phyloP scores from a whole-genome alignment of 2,329 filamentous ascomycete species.

The Diaporthe ilicicola region DNA sequence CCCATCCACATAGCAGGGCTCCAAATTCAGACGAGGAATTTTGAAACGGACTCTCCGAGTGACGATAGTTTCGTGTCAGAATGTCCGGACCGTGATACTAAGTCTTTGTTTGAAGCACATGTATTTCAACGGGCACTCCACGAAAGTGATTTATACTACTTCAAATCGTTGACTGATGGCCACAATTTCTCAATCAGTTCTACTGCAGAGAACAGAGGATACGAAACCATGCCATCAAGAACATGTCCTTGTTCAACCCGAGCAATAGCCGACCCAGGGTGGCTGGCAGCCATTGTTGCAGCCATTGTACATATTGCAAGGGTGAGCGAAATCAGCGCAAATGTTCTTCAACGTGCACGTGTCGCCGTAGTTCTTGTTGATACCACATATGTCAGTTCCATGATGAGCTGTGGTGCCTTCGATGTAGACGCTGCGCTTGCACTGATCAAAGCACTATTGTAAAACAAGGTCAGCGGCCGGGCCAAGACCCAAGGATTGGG shows the following conservation, averaged over 20 bases:
- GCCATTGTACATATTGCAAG: conserved; percentile 28
- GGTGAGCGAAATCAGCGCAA: conserved; percentile 22
- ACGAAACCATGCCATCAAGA: background rate
- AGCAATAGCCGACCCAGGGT: background rate
- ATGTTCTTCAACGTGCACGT: conserved; percentile 35
- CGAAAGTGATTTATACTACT: background rate
- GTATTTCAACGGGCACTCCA: background rate
- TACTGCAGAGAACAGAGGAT: background rate
- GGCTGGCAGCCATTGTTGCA: conserved; percentile 30
- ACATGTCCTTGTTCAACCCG: background rate
- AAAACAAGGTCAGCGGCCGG: background rate
- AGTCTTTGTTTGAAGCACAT: background rate
- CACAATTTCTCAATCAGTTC: background rate
- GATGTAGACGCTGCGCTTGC: conserved; percentile 54
- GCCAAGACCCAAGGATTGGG: background rate
- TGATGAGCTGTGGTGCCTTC: conserved; percentile 47
- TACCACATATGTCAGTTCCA: background rate
- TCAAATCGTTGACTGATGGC: background rate
- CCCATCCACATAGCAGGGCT: too few relatives aligned
- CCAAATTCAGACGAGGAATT: background rate
- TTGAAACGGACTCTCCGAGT: fast-evolving
- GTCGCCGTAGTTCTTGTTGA: conserved; percentile 37
- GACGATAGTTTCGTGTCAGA: background rate
- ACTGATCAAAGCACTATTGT: conserved; percentile 35
- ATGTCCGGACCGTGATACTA: background rate